Evolutionary conservation across 2,329 filamentous ascomycete species (phyloP).

Genomic region (Nannizziopsis arthrosporioides): DNA sequence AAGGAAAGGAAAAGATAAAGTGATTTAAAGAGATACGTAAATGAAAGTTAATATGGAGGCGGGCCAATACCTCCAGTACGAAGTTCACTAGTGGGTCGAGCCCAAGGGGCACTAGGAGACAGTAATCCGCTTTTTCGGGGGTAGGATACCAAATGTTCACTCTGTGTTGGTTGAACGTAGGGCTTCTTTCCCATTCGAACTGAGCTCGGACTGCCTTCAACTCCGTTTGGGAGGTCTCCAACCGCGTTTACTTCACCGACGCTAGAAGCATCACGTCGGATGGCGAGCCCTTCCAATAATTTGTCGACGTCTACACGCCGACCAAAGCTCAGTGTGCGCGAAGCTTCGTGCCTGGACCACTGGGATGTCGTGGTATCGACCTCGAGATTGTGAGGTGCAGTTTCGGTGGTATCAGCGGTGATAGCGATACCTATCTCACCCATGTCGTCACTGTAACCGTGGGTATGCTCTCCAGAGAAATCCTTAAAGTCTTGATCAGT

Average conservation of each 20-base stretch:
- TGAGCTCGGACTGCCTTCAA: background rate
- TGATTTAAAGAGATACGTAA: background rate
- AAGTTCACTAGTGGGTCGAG: background rate
- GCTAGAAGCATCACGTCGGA: constrained; percentile 16
- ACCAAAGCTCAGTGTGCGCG: constrained; percentile 12
- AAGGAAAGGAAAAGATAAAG: no score
- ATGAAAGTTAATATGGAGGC: constrained; percentile 18
- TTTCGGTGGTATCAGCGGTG: constrained; percentile 5
- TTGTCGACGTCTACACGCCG: constrained; percentile 26
- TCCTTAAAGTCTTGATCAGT: constrained; percentile 22
- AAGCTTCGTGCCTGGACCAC: constrained; percentile 7
- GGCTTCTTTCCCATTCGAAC: background rate
- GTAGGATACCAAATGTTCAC: background rate
- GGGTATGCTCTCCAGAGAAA: background rate
- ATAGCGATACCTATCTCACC: constrained; percentile 9
- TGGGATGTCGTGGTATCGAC: background rate
- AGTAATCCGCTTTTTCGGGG: constrained; percentile 1
- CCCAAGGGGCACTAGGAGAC: constrained; percentile 5
- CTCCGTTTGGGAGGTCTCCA: background rate
- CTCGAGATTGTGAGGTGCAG: background rate
- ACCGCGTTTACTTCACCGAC: background rate
- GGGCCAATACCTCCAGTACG: constrained; percentile 16
- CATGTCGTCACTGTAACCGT: constrained; percentile 6
- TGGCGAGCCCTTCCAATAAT: constrained; percentile 29
- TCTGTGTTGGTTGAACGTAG: background rate